Base-by-base conservation (phyloP, 208 protist genomes). In the Trypanosoma lewisi region DNA sequence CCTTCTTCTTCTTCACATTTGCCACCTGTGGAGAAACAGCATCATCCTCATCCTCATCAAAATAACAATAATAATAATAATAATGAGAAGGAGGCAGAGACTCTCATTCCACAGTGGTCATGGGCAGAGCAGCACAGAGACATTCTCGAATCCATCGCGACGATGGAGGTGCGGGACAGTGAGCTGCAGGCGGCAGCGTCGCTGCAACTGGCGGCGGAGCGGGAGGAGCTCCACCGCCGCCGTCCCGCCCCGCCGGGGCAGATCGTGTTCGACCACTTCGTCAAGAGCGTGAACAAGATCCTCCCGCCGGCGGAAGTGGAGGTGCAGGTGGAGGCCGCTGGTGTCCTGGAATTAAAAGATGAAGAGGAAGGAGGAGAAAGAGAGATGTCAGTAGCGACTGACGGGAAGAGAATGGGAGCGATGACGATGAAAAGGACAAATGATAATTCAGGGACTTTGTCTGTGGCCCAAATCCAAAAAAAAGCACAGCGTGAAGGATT, bases 251-350 rank as follows among this genome's bases (percentile, higher is more conserved):
- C 27, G 30, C 37, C 49, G 36, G 85, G 79, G 9, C 23, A 76
- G 31, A 58, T 88, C 11, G 67, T 57, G 2, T 70, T 93, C 39
- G 71, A 86, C 7, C 28, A 56, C 7, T 93, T 93, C 63, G 61
- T 73, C 11, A 64, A 70, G 27, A 77, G 78, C 8, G 60, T 89
- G 17, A 73, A 93, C 42, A 27, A 39, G 3, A 59, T 93, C 4
- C 51, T 48, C 41, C 77, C 42, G 57, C 49, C 67, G 14, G 51
- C 27, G 3, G 58, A 68, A 14, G 39, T 71, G 47, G 76, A 70
- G 34, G 67, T 85, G 4, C 54, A 62, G 0, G 36, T 73, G 6
- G 59, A 54, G 12, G n/a, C 62, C 6, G 37, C 39, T 12, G 62
- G 9, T 27, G 25, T 34, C 14, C 21, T 48, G 14, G 37, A 33